Base-by-base conservation (phyloP, 202 grass and related monocot species). In the Elaeis oleifera region DNA sequence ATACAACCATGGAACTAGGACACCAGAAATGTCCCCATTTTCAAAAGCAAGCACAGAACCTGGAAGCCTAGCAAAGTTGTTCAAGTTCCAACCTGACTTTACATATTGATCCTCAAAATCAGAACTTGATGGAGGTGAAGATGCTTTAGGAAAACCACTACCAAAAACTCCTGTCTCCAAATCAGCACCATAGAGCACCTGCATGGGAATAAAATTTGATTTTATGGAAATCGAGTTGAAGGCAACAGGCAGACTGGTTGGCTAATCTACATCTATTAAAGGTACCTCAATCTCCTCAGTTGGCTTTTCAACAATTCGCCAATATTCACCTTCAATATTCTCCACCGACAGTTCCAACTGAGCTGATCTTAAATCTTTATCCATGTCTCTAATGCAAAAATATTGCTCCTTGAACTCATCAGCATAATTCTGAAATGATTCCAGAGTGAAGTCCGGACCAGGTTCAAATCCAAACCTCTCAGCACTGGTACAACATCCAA, bases 401-500 rank as follows among this genome's bases (percentile, higher is more conserved):
- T 55, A 55, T 21, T 55, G 53, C 6, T 55, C 53, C 21, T 55
- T 55, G 7, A 55, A 55, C 22, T 55, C n/a, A 55, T 55, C 21
- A 5, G 53, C 53, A 55, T 55, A 55, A 6, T 55, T 55, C 53
- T 55, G 53, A 55, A 55, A 55, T 55, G 53, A 55, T 20, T 55
- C 53, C 53, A 55, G 21, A 55, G 53, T 55, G 53, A 55, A 55
- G 18, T 55, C 53, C 13, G 53, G 53, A 55, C 53, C 53, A 55
- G 53, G 53, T 55, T 8, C 5, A 18, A 55, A 20, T 55, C 16
- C 53, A 55, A 18, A 20, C 53, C 7, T 55, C 6, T 23, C 18
- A 20, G 53, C 5, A 55, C 53, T 44, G 36, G 1, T 44, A 60
- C 79, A 77, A 23, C 75, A 59, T 51, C 56, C 79, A 65, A 16